Evolutionary conservation across 2,329 filamentous ascomycete genomes (phyloP).

Genomic region (Phyllosticta citriasiana): DNA sequence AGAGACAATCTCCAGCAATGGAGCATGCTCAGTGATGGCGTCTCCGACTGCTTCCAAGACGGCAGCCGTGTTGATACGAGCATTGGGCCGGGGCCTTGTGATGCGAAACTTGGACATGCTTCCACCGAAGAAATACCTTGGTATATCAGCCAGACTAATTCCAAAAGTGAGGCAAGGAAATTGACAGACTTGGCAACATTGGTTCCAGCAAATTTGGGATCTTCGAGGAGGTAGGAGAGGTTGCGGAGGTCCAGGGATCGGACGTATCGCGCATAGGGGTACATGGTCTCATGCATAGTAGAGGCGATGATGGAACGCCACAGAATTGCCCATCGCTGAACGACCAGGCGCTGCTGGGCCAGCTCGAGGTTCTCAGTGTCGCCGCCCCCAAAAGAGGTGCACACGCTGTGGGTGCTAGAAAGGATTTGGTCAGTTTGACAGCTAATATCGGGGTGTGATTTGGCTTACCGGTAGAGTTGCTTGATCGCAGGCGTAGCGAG

Average conservation of each 20-base stretch:
- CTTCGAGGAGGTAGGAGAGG: conserved; percentile 48
- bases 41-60: conserved; percentile 42
- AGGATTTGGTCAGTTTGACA: not conserved
- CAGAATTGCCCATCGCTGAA: conserved; percentile 50
- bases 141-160: not conserved
- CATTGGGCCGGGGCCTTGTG: conserved; percentile 12
- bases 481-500: conserved; percentile 51
- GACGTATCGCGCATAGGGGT: conserved; percentile 61
- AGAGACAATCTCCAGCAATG: conserved; percentile 49
- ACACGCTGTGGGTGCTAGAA: conserved; percentile 32
- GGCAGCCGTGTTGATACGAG: conserved; percentile 29
- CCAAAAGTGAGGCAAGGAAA: not conserved
- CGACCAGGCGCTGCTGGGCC: conserved; percentile 36
- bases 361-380: conserved; percentile 30
- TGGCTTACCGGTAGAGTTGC: conserved; percentile 51
- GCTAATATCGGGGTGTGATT: not conserved
- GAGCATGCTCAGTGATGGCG: conserved; percentile 38
- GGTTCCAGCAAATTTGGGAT: conserved; percentile 47
- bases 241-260: conserved; percentile 54
- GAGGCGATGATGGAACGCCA: conserved; percentile 63
- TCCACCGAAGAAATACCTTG: conserved; percentile 42
- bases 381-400: conserved; percentile 29
- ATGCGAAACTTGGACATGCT: conserved; percentile 36
- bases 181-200: conserved; percentile 43
- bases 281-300: conserved; percentile 50